These are phyloP conservation scores for Candida peoriensis DNA, from an alignment of 805 yeast species.

Conservation along the genomic window DNA sequence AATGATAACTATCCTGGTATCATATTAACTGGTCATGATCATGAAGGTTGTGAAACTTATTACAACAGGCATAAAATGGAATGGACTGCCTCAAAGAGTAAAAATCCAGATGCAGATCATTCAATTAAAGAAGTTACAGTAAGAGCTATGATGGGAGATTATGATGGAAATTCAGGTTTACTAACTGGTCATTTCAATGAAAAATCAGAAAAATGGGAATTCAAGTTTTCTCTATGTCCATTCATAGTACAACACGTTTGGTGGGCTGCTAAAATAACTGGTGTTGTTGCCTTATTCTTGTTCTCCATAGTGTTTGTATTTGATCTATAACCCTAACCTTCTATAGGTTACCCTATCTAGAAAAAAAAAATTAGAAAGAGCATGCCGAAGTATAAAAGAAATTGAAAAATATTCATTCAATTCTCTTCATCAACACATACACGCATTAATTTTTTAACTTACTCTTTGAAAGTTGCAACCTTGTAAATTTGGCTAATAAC, in stretches of 20 bases:
- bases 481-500: constrained; percentile 4
- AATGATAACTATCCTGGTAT: constrained; percentile 75
- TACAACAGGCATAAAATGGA: constrained; percentile 45
- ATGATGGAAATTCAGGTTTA: constrained; percentile 82
- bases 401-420: no score
- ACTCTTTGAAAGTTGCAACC: constrained; percentile 13
- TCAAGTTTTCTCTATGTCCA: constrained; percentile 69
- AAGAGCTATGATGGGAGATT: constrained; percentile 95
- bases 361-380: no score
- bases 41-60: constrained; percentile 81
- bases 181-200: constrained; percentile 65
- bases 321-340: constrained; percentile 15
- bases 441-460: no score
- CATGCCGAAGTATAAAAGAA: no score
- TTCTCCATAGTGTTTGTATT: constrained; percentile 26
- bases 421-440: no score
- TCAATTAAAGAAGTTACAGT: constrained; percentile 76
- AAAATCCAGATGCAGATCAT: constrained; percentile 24
- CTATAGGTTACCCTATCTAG: no score
- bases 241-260: constrained; percentile 87
- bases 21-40: constrained; percentile 92
- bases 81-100: constrained; percentile 57
- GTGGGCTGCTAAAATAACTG: constrained; percentile 79
- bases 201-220: constrained; percentile 47
- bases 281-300: constrained; percentile 35